Conservation (phyloP, 1,284 basidiomycete genomes). For the Puccinia polysora region DNA sequence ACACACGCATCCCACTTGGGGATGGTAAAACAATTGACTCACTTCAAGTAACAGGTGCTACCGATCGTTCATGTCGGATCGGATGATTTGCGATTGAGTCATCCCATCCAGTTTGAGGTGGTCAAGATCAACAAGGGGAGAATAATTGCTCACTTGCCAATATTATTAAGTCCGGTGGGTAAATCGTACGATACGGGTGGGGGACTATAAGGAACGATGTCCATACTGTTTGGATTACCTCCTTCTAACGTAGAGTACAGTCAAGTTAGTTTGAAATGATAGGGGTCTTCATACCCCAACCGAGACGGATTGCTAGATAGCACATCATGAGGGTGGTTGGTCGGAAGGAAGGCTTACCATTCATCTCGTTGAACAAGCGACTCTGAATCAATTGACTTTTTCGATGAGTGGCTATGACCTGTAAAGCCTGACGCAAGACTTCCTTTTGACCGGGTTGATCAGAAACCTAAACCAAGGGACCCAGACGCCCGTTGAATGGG, state of each 20-base stretch:
- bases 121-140: neutral
- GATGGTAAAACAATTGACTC: neutral
- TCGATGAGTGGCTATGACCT: constrained; percentile 20
- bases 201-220: constrained; percentile 32
- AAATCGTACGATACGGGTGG: constrained; percentile 61
- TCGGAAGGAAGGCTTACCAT: constrained; percentile 18
- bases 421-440: constrained; percentile 21
- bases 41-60: constrained; percentile 44
- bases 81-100: too few species aligned
- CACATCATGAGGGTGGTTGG: neutral
- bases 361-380: constrained; percentile 1
- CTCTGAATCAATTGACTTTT: constrained; percentile 33
- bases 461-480: constrained; percentile 1
- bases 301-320: neutral
- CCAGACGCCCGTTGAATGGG: too few species aligned
- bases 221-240: constrained; percentile 3
- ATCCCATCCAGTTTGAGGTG: neutral
- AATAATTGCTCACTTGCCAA: constrained; percentile 62
- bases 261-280: neutral
- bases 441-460: constrained; percentile 41
- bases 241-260: neutral
- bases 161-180: constrained; percentile 81
- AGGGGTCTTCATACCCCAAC: neutral
- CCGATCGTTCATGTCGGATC: too few species aligned
- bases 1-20: neutral